Percentiles rank a stretch among this genome's conserved stretches.
Evolutionary conservation across 139 green algal species (phyloP).

Genomic region (Desmodesmus armatus): DNA sequence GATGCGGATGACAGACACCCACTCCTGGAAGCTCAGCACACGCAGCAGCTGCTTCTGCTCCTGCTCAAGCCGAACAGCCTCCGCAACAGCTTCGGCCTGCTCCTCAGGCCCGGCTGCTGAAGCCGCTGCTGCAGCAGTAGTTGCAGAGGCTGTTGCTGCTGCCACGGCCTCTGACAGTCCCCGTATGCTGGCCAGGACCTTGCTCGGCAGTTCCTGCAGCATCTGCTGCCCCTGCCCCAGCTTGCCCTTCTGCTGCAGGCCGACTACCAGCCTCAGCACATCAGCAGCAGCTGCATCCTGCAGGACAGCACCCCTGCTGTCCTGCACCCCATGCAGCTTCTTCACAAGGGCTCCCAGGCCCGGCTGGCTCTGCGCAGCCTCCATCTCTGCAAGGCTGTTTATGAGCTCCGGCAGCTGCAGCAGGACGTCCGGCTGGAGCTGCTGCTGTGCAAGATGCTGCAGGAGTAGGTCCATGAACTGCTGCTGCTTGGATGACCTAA

Average conservation of each 20-base stretch:
- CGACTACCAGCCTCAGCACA: not conserved
- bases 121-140: no score
- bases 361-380: not conserved
- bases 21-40: not conserved
- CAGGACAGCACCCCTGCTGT: not conserved
- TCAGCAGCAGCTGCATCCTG: not conserved
- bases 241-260: not conserved
- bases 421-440: not conserved
- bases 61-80: no score
- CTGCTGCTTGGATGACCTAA: constrained; percentile 28
- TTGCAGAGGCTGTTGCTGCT: not conserved
- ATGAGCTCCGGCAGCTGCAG: not conserved
- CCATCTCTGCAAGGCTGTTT: not conserved
- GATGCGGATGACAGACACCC: not conserved
- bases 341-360: not conserved
- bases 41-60: not conserved
- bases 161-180: not conserved
- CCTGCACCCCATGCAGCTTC: not conserved
- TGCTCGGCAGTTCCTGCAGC: not conserved
- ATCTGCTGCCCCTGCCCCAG: not conserved
- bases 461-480: constrained; percentile 7
- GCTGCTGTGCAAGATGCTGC: not conserved
- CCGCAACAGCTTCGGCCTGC: no score
- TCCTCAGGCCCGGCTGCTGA: no score
- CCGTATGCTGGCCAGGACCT: not conserved